These are phyloP conservation scores for Neurospora sp. DNA, from an alignment of 495 filamentous ascomycete genomes.

Conservation along the genomic window DNA sequence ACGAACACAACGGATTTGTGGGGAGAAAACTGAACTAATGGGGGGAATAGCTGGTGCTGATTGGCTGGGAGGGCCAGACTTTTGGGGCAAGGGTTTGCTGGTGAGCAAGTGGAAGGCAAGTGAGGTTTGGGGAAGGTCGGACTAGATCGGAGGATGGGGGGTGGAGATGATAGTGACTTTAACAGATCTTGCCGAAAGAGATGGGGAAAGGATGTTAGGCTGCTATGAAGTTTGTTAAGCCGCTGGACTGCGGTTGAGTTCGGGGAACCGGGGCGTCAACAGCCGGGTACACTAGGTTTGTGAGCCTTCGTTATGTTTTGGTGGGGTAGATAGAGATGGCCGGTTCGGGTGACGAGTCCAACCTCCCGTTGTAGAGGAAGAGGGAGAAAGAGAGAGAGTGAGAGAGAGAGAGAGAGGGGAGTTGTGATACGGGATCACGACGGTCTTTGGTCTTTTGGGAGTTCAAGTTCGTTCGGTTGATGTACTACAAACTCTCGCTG, in stretches of 20 bases:
- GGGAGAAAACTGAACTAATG: neutral
- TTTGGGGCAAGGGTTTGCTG: neutral
- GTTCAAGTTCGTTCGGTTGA: too few relatives aligned
- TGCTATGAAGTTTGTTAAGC: neutral
- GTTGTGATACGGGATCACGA: neutral
- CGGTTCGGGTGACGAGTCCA: neutral
- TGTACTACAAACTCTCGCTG: too few relatives aligned
- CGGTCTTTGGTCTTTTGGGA: too few relatives aligned
- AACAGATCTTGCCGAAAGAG: neutral
- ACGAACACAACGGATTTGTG: constrained; percentile 1
- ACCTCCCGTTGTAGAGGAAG: neutral
- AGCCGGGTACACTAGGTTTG: neutral
- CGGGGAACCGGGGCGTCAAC: neutral
- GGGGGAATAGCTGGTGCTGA: neutral
- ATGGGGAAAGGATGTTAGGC: neutral
- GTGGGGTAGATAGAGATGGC: neutral
- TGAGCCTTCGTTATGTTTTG: neutral
- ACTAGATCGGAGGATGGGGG: neutral
- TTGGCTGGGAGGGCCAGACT: neutral
- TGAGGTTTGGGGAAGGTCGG: neutral
- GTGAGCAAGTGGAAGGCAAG: too few relatives aligned
- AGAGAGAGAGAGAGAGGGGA: neutral
- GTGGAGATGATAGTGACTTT: neutral
- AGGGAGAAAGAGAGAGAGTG: neutral
- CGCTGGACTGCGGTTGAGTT: neutral